These are phyloP conservation scores for Pyrenula massariospora DNA, from an alignment of 495 filamentous ascomycete genomes.

Conservation along the genomic window DNA sequence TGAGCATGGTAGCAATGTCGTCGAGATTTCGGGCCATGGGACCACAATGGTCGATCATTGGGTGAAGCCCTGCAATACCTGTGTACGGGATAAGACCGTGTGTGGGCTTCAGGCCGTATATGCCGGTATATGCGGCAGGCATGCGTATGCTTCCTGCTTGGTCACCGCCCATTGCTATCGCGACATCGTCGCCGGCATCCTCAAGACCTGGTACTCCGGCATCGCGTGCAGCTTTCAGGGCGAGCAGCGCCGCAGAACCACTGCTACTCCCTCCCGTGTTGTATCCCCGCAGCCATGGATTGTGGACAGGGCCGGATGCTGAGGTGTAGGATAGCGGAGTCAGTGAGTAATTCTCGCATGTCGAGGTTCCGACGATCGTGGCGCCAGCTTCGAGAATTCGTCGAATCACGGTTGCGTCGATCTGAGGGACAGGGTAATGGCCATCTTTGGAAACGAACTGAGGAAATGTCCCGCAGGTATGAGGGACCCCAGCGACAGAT, in stretches of 20 bases:
- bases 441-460: conserved; percentile 12
- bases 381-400: conserved; percentile 27
- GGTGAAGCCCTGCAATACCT: conserved; percentile 23
- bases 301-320: conserved; percentile 32
- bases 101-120: conserved; percentile 32
- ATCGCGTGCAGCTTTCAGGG: conserved; percentile 8
- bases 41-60: conserved; percentile 34
- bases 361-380: conserved; percentile 21
- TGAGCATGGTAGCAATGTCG: conserved; percentile 38
- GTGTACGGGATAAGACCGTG: conserved; percentile 41
- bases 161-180: conserved; percentile 43
- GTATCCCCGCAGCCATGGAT: conserved; percentile 24
- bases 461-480: conserved; percentile 21
- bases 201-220: conserved; percentile 17
- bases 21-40: conserved; percentile 35
- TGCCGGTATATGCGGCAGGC: conserved; percentile 33
- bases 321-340: conserved; percentile 23
- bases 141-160: conserved; percentile 45
- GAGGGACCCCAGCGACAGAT: conserved; percentile 27
- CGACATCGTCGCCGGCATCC: conserved; percentile 26
- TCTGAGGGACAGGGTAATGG: conserved; percentile 14
- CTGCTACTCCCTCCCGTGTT: conserved; percentile 40
- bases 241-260: conserved; percentile 37
- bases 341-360: conserved; percentile 31
- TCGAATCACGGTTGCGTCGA: conserved; percentile 26